phyloP scores from a whole-genome alignment of 441 rosid species.

The Adansonia grandidieri region DNA sequence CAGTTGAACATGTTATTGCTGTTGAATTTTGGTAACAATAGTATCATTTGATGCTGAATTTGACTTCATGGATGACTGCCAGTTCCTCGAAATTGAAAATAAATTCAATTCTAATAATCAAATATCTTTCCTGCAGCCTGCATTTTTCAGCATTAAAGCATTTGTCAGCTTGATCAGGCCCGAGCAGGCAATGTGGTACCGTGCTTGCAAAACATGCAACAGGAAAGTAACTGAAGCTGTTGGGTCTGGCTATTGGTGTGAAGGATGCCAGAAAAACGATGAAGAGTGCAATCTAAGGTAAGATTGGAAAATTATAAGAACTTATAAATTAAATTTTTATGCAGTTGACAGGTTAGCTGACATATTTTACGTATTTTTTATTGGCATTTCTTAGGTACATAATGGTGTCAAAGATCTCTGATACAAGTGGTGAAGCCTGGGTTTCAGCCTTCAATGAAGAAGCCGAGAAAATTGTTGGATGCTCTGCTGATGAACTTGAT shows the following conservation, averaged over 20 bases:
- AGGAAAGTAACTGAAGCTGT: conserved; percentile 87
- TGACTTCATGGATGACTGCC: background rate
- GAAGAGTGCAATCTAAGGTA: conserved; percentile 79
- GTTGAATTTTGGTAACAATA: background rate
- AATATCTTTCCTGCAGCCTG: conserved; percentile 58
- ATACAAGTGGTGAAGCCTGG: conserved; percentile 85
- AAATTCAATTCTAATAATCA: background rate
- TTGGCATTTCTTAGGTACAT: conserved; percentile 56
- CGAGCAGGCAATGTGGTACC: conserved; percentile 96
- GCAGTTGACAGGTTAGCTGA: background rate
- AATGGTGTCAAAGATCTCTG: conserved; percentile 67
- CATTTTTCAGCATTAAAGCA: conserved; percentile 66
- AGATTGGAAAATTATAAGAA: background rate
- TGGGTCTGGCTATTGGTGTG: conserved; percentile 94
- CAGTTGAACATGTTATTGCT: background rate
- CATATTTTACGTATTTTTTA: background rate
- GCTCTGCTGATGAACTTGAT: conserved; percentile 86
- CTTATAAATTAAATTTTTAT: background rate
- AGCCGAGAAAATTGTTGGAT: conserved; percentile 80
- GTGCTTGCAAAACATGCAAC: conserved; percentile 90
- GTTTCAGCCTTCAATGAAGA: conserved; percentile 76
- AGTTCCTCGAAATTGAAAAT: background rate
- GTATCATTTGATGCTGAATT: background rate
- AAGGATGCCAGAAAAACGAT: conserved; percentile 90
- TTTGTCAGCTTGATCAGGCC: conserved; percentile 81